phyloP scores from a whole-genome alignment of 176 grass and related monocot species.

The Musa troglodytarum region DNA sequence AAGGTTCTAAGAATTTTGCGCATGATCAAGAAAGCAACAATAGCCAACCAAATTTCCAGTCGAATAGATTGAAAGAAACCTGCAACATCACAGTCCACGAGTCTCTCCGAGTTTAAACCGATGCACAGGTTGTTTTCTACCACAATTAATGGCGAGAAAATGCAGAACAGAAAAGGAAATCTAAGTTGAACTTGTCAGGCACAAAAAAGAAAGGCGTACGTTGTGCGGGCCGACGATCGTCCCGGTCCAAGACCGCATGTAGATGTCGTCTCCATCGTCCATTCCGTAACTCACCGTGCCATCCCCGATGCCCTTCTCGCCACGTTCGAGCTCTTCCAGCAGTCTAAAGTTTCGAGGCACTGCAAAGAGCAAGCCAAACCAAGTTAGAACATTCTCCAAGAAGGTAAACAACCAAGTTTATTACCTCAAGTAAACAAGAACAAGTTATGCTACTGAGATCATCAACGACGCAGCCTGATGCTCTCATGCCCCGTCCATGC shows the following conservation, averaged over 20 bases:
- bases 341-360: constrained; percentile 45
- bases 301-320: constrained; percentile 49
- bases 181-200: neutral
- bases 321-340: constrained; percentile 53
- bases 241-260: constrained; percentile 74
- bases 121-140: neutral
- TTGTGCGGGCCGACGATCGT: constrained; percentile 57
- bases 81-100: too few species aligned
- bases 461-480: too few species aligned
- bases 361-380: neutral
- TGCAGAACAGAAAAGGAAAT: neutral
- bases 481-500: neutral
- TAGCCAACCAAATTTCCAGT: too few species aligned
- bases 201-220: constrained; percentile 5
- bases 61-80: too few species aligned
- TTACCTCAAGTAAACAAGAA: too few species aligned
- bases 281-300: constrained; percentile 50
- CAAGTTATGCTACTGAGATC: neutral
- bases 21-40: neutral
- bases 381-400: neutral
- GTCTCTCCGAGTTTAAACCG: too few species aligned
- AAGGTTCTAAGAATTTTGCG: neutral
- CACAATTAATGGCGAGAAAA: neutral
- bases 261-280: constrained; percentile 60
- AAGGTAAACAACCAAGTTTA: neutral